Evolutionary conservation across 2,329 filamentous ascomycete species (phyloP).

Genomic region (Exophiala sp.): DNA sequence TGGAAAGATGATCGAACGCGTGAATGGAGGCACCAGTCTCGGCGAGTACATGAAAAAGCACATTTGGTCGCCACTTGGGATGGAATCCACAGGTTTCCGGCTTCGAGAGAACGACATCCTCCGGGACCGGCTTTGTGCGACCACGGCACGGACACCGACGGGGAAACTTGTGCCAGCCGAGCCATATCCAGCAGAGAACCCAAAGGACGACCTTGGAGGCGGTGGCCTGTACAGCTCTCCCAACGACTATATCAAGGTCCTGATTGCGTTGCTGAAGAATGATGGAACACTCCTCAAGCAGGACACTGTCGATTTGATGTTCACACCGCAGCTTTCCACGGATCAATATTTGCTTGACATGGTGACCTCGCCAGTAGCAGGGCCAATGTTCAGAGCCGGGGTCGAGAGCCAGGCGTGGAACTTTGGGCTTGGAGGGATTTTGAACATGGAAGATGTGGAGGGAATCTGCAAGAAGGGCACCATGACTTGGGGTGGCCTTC

Average conservation of each 20-base stretch:
- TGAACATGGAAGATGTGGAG: conserved; percentile 18
- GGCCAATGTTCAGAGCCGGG: conserved; percentile 9
- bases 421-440: conserved; percentile 19
- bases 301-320: conserved; percentile 26
- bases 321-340: conserved; percentile 19
- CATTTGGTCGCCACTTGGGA: conserved; percentile 43
- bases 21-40: conserved; percentile 39
- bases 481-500: conserved; percentile 28
- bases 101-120: conserved; percentile 10
- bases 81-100: conserved; percentile 31
- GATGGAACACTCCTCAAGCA: conserved; percentile 32
- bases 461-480: conserved; percentile 20
- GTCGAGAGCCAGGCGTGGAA: conserved; percentile 15
- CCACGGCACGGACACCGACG: conserved; percentile 38
- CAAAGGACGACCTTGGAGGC: conserved; percentile 42
- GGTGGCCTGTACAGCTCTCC: conserved; percentile 39
- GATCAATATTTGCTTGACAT: conserved; percentile 2
- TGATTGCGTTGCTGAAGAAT: conserved; percentile 32
- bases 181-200: conserved; percentile 36
- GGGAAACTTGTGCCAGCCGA: conserved; percentile 35
- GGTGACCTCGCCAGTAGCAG: background rate
- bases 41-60: conserved; percentile 42
- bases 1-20: conserved; percentile 43
- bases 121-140: conserved; percentile 27
- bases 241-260: conserved; percentile 32